These are phyloP conservation scores for Tulasnella sp. DNA, from an alignment of 768 basidiomycete genomes.

Conservation along the genomic window DNA sequence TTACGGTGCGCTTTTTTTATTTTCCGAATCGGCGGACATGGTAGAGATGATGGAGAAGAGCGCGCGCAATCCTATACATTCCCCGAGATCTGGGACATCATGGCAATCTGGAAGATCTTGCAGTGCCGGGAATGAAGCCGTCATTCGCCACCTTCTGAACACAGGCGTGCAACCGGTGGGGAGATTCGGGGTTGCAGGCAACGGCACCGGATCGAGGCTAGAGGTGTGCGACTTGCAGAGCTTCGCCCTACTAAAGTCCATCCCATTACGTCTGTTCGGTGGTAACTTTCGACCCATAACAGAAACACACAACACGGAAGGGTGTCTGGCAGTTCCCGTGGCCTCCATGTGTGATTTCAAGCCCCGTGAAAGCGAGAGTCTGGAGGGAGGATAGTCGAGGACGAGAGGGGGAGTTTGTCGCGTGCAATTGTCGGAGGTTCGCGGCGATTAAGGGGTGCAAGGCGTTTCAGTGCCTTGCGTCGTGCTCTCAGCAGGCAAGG, in stretches of 20 bases:
- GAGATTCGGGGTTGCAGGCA: constrained; percentile 1
- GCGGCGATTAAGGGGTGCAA: background rate
- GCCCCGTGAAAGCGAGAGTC: background rate
- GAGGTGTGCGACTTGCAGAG: constrained; percentile 9
- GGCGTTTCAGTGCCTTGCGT: background rate
- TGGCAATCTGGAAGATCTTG: background rate
- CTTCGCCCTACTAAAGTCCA: constrained; percentile 16
- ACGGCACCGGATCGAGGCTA: constrained; percentile 15
- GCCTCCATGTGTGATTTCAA: background rate
- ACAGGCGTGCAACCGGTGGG: background rate
- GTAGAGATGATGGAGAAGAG: background rate
- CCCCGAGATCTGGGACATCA: background rate
- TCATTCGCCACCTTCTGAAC: background rate
- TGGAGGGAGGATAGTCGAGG: background rate
- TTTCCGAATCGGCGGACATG: background rate
- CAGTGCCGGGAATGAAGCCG: background rate
- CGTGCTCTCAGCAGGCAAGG: background rate
- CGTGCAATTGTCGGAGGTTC: background rate
- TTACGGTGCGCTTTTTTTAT: background rate
- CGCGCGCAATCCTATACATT: background rate
- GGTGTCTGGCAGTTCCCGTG: constrained; percentile 1
- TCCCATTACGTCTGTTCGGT: background rate
- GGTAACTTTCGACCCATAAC: background rate
- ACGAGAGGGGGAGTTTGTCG: background rate
- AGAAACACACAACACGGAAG: background rate